phyloP scores from a whole-genome alignment of 2,329 filamentous ascomycete species.

The Cytospora piceae region DNA sequence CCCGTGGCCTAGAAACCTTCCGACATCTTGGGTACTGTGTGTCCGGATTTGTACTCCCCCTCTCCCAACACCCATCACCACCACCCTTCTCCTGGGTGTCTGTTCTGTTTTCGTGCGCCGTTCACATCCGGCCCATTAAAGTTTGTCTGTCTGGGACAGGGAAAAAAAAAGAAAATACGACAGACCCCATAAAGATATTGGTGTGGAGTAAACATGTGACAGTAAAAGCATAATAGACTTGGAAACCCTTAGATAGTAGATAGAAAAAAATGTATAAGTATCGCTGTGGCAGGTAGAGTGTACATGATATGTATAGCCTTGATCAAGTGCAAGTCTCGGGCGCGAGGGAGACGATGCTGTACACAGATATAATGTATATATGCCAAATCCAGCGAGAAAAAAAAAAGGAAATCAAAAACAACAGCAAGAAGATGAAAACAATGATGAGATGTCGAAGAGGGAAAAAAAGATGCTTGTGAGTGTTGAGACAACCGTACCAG shows the following conservation, averaged over 20 bases:
- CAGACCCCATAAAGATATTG: background rate
- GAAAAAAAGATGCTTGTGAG: background rate
- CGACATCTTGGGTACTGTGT: background rate
- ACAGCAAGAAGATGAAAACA: background rate
- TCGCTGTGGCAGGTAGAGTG: constrained; percentile 11
- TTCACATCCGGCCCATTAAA: background rate
- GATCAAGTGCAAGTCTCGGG: constrained; percentile 5
- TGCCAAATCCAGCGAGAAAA: background rate
- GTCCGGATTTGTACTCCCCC: background rate
- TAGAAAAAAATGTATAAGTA: background rate
- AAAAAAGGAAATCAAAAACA: constrained; percentile 7
- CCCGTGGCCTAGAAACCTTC: background rate
- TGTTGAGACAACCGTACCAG: background rate
- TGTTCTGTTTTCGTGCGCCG: background rate
- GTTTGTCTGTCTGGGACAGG: too few relatives aligned
- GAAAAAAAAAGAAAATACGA: background rate
- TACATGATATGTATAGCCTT: constrained; percentile 14
- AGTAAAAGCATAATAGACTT: constrained; percentile 16
- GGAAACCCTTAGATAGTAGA: background rate
- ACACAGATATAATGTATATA: background rate
- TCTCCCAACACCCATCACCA: background rate
- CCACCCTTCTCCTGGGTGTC: too few relatives aligned
- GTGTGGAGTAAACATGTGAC: background rate
- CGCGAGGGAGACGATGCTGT: constrained; percentile 1
- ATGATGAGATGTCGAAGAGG: background rate